Evolutionary conservation across 768 basidiomycete genomes (phyloP), one percentile per base, ranked within the genome.

Genomic region (Polyporus arcularius): DNA sequence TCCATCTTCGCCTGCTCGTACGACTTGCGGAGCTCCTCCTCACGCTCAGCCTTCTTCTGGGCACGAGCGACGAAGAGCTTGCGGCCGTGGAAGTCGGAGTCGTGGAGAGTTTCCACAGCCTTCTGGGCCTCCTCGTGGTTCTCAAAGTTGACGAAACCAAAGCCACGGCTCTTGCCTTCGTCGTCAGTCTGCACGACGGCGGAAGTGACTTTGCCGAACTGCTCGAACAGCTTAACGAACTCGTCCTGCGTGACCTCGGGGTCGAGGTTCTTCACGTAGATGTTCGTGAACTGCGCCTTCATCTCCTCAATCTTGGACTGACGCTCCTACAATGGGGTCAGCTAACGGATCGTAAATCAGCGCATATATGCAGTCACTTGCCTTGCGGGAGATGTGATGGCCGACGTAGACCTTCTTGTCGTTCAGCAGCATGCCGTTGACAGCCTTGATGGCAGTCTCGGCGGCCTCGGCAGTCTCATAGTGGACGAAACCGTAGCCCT

Each of bases 371-470:
- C 7, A 15, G 12, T 35, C 6, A 74, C 80, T 16, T 28, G 88
- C 90, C 88, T 96, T 97, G 83, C 93, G 92, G 62, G 94, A 93
- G 73, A 98, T 91, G 78, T 99, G 96, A 72, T 94, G 85, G 57
- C 97, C 97, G 66, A 99, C 97, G 69, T 89, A 99, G 67, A 99
- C 97, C 82, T 98, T 98, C 80, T 97, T 98, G 82, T 99, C 97
- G 77, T 98, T 98, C 73, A 99, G 82, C 67, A 99, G 76, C 97
- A 99, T 99, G 66, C 96, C 95, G 74, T 99, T 97, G 73, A 98
- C 97, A 57, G 94, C 90, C 78, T 97, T 96, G 84, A 99, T 98
- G 66, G 97, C 97, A 53, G 84, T 87, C 14, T 96, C 92, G 60
- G 96, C 95, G 18, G 96, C 92, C 76, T 98, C 97, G 52, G 90